Evolutionary conservation across 768 basidiomycete genomes (phyloP), one percentile per base, ranked within the genome.

Genomic region (Floccularia luteovirens): DNA sequence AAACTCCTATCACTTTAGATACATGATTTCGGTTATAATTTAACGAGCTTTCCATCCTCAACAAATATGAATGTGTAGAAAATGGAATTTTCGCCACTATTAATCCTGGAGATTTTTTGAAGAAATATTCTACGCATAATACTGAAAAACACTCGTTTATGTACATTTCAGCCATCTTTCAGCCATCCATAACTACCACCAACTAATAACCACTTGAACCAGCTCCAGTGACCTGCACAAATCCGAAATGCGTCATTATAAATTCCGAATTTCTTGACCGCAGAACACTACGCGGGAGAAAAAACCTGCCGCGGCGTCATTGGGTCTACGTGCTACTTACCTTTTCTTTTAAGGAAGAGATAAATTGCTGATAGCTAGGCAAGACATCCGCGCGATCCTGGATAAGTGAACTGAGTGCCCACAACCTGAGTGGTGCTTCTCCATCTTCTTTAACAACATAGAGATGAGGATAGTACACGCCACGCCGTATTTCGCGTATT

Each of bases 401-500:
- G 49, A 98, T 85, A 48, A 99, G 76, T 52, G 79, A 77, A 55
- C 89, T 91, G 45, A 99, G 72, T 1, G 94, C 96, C 96, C 96
- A 99, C 43, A 92, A 73, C 45, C 93, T 73, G 54, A 99, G 68
- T 32, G 92, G 84, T 4, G 91, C 88, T 61, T 99, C 96, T 44
- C 92, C 94, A 50, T 99, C 96, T 58, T 97, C 92, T 64, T 98
- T 99, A 53, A 98, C 92, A 38, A 97, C 70, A 53, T 97, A 99
- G 5, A 99, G 66, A 58, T 97, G 91, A 5, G 90, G 90, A 55
- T 86, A 83, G 59, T 97, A 98, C 3, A 84, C 80, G 11, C 93
- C 92, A 28, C 91, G 75, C 36, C 96, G 83, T 73, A 90, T 77
- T 63, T 98, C 96, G 13, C 96, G 77, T 12, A 84, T 90, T 69